phyloP scores from a whole-genome alignment of 768 basidiomycete species.

The Lepiota venenata region DNA sequence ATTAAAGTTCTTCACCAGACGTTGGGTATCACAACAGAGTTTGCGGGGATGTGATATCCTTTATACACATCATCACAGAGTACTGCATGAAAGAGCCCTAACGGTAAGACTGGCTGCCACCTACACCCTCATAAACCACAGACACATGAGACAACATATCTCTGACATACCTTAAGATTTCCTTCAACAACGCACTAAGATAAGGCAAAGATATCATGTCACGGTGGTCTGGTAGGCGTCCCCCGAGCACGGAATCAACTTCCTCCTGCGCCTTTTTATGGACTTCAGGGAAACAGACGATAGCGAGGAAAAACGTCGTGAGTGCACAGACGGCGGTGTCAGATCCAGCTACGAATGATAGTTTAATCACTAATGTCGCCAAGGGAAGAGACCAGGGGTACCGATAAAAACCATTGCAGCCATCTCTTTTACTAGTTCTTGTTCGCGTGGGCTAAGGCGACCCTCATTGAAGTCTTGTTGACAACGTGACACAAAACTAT shows the following conservation, averaged over 20 bases:
- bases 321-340: slow-evolving; percentile 6
- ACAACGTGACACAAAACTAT: no score
- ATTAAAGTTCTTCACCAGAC: not conserved
- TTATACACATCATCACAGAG: slow-evolving; percentile 12
- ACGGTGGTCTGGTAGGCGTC: not conserved
- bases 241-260: slow-evolving; percentile 2
- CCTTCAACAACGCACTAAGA: not conserved
- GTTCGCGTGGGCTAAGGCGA: no score
- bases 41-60: slow-evolving; percentile 11
- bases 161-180: not conserved
- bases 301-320: not conserved
- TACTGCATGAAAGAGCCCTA: slow-evolving; percentile 6
- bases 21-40: slow-evolving; percentile 10
- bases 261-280: not conserved
- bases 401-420: slow-evolving; percentile 18
- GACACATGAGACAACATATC: slow-evolving; percentile 11
- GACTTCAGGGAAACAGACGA: slow-evolving; percentile 3
- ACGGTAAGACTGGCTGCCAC: not conserved
- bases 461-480: slow-evolving; percentile 9
- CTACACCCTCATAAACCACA: not conserved
- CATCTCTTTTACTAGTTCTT: slow-evolving; percentile 6
- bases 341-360: not conserved
- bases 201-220: not conserved
- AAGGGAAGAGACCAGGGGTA: not conserved
- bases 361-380: not conserved